Percentiles rank a stretch among this genome's conserved stretches.
phyloP scores from a whole-genome alignment of 2,329 filamentous ascomycete species.

The Colletotrichum sp. region DNA sequence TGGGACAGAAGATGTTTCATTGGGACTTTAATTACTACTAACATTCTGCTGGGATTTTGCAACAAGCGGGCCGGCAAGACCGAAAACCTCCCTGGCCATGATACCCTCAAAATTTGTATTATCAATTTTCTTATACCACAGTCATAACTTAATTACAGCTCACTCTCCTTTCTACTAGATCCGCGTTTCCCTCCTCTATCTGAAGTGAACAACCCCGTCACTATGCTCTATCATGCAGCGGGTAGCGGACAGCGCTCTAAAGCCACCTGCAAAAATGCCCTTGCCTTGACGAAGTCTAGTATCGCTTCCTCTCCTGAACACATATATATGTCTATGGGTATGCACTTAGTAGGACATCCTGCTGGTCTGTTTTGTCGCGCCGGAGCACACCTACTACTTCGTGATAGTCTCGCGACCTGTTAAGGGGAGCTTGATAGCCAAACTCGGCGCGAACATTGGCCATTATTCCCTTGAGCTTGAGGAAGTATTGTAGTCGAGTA shows the following conservation, averaged over 20 bases:
- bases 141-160: neutral
- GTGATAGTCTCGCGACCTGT: neutral
- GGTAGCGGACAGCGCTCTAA: neutral
- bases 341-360: neutral
- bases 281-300: neutral
- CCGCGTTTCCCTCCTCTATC: neutral
- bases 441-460: neutral
- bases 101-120: neutral
- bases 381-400: neutral
- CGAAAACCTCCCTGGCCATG: neutral
- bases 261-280: neutral
- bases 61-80: neutral
- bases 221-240: neutral
- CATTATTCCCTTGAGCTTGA: neutral
- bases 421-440: neutral
- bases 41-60: neutral
- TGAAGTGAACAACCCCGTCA: neutral
- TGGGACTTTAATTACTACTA: neutral
- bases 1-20: neutral
- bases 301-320: rapidly evolving
- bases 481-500: neutral
- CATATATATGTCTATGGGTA: neutral
- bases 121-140: neutral
- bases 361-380: neutral
- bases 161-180: neutral